Percentiles rank a stretch among this genome's conserved stretches.
phyloP scores from a whole-genome alignment of 208 protist species.

The Leishmania gerbilli region DNA sequence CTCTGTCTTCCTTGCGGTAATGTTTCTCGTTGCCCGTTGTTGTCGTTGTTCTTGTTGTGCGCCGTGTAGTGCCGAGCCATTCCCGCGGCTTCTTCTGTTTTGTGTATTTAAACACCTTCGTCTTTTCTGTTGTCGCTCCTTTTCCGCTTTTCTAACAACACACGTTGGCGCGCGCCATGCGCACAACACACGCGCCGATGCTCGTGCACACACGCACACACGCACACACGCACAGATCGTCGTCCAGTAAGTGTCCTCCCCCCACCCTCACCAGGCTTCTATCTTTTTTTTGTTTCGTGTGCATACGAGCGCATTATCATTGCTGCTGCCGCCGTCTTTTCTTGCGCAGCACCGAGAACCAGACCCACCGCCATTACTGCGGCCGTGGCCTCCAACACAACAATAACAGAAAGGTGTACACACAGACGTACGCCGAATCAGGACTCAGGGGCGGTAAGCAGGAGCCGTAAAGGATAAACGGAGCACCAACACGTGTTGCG shows the following conservation, averaged over 20 bases:
- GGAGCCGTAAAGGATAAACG: too few species aligned
- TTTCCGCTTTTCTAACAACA: not conserved
- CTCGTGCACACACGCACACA: not conserved
- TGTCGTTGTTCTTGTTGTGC: not conserved
- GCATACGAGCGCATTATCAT: not conserved
- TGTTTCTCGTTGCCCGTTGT: not conserved
- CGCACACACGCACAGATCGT: not conserved
- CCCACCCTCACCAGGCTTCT: not conserved
- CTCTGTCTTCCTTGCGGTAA: constrained; percentile 9
- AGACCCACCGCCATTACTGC: not conserved
- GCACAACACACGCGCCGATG: not conserved
- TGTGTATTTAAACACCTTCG: not conserved
- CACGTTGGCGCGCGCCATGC: too few species aligned
- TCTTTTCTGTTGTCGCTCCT: not conserved
- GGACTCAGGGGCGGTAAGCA: too few species aligned
- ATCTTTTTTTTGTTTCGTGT: not conserved
- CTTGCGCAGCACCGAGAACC: not conserved
- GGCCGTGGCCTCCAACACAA: not conserved
- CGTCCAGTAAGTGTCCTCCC: not conserved
- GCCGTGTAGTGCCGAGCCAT: not conserved
- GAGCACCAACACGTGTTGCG: too few species aligned
- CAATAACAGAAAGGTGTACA: not conserved
- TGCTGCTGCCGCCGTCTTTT: not conserved
- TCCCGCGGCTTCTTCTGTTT: not conserved
- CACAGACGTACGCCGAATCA: not conserved